Conservation (phyloP, 306 rosid genomes). For the Cicer bijugum region DNA sequence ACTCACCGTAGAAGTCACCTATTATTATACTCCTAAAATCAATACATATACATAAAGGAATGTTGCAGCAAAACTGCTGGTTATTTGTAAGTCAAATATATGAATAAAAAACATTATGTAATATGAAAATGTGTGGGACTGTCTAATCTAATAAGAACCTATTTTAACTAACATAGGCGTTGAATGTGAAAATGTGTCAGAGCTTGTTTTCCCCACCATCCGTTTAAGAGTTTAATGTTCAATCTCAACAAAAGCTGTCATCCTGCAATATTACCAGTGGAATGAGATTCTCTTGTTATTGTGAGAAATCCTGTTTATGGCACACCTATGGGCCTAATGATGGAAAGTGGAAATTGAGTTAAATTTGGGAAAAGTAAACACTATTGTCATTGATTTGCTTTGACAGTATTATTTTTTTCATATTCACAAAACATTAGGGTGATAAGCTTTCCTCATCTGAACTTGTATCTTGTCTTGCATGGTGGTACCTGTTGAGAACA, state of each 20-base stretch:
- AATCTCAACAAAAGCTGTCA: conserved; percentile 33
- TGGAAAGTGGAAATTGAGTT: conserved; percentile 38
- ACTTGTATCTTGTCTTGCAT: conserved; percentile 70
- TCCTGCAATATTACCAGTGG: conserved; percentile 30
- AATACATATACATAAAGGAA: conserved; percentile 17
- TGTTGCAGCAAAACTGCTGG: conserved; percentile 45
- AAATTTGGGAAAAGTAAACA: conserved; percentile 40
- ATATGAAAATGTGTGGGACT: conserved; percentile 53
- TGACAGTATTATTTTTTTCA: conserved; percentile 46
- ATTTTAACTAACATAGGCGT: conserved; percentile 47
- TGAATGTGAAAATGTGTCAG: conserved; percentile 40
- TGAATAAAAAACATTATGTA: conserved; percentile 49
- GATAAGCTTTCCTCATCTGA: conserved; percentile 95
- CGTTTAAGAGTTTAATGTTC: conserved; percentile 35
- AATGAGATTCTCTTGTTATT: conserved; percentile 29
- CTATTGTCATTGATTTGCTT: conserved; percentile 33
- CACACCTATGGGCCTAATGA: conserved; percentile 36
- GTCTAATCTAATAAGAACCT: conserved; percentile 54
- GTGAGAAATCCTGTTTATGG: conserved; percentile 38
- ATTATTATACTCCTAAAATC: conserved; percentile 13
- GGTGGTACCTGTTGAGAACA: conserved; percentile 85
- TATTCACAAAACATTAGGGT: conserved; percentile 56
- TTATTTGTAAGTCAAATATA: conserved; percentile 54
- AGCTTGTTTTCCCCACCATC: conserved; percentile 27
- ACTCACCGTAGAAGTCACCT: neutral